Evolutionary conservation across 345 rosid genomes (phyloP).

Genomic region (Zanthoxylum bungeanum): DNA sequence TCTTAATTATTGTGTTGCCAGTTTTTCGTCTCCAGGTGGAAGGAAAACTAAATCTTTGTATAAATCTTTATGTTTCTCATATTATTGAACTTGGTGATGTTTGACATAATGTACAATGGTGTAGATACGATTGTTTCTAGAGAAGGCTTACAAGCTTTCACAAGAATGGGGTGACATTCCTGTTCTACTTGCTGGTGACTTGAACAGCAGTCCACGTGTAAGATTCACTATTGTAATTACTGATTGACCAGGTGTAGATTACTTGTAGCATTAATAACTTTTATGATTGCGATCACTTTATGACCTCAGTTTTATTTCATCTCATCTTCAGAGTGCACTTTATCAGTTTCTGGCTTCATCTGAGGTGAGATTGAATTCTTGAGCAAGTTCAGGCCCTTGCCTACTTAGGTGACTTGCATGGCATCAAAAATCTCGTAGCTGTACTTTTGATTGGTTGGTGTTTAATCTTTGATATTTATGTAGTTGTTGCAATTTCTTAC

Average conservation of each 20-base stretch:
- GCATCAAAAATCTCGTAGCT: not conserved
- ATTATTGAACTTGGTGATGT: not conserved
- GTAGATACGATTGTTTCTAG: slow-evolving; percentile 74
- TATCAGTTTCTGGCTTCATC: slow-evolving; percentile 80
- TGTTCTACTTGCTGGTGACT: slow-evolving; percentile 73
- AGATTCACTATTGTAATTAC: slow-evolving; percentile 14
- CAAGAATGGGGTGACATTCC: slow-evolving; percentile 83
- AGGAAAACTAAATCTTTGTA: not conserved
- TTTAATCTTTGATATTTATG: not conserved
- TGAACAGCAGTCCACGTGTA: slow-evolving; percentile 81
- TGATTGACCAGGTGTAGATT: slow-evolving; percentile 5
- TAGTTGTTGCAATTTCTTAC: slow-evolving; percentile 24
- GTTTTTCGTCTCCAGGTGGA: not conserved
- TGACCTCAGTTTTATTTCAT: slow-evolving; percentile 23
- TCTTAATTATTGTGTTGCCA: not conserved
- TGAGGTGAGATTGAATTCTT: slow-evolving; percentile 54
- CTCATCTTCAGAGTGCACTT: slow-evolving; percentile 68
- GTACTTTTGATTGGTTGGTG: not conserved
- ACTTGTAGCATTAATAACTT: not conserved
- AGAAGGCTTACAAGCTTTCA: slow-evolving; percentile 70
- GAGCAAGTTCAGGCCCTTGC: slow-evolving; percentile 5
- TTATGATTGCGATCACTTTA: slow-evolving; percentile 5
- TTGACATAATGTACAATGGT: slow-evolving; percentile 13
- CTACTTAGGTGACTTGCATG: slow-evolving; percentile 1
- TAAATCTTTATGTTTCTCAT: not conserved